phyloP scores from a whole-genome alignment of 768 basidiomycete species.

The Auricularia heimuer region DNA sequence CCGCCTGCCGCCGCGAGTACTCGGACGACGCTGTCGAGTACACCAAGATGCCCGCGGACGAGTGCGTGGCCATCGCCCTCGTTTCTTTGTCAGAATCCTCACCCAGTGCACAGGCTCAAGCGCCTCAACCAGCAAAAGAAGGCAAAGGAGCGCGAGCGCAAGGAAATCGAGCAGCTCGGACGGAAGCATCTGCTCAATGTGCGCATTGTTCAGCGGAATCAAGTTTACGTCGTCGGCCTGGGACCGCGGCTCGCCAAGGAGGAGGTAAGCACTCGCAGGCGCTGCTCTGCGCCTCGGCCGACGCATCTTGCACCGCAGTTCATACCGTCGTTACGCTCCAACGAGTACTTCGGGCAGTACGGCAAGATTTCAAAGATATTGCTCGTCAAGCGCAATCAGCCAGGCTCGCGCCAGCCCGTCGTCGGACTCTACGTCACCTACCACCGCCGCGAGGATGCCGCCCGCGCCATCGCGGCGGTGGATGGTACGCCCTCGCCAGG shows the following conservation, averaged over 20 bases:
- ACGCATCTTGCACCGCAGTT: conserved; percentile 36
- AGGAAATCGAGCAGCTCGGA: conserved; percentile 81
- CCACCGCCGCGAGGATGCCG: conserved; percentile 87
- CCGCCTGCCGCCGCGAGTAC: conserved; percentile 89
- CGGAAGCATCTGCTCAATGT: conserved; percentile 85
- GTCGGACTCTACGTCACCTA: conserved; percentile 97
- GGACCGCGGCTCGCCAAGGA: conserved; percentile 91
- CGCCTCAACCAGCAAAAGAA: conserved; percentile 93
- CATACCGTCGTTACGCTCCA: conserved; percentile 84
- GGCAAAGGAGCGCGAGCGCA: conserved; percentile 87
- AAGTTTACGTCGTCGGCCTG: conserved; percentile 93
- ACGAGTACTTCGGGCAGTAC: conserved; percentile 97
- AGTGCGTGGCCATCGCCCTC: conserved; percentile 46
- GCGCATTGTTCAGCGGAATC: conserved; percentile 91
- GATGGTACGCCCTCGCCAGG: conserved; percentile 89
- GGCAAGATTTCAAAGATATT: conserved; percentile 96
- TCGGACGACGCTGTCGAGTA: conserved; percentile 90
- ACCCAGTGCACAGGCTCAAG: conserved; percentile 57
- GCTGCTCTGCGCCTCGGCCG: neutral
- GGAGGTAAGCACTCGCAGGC: conserved; percentile 53
- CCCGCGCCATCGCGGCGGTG: conserved; percentile 82
- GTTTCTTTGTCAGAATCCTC: conserved; percentile 1
- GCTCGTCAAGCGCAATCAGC: conserved; percentile 77
- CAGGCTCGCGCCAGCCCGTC: conserved; percentile 60
- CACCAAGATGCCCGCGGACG: conserved; percentile 89